phyloP scores from a whole-genome alignment of 306 rosid species.

The Cucurbita argyrosperma region DNA sequence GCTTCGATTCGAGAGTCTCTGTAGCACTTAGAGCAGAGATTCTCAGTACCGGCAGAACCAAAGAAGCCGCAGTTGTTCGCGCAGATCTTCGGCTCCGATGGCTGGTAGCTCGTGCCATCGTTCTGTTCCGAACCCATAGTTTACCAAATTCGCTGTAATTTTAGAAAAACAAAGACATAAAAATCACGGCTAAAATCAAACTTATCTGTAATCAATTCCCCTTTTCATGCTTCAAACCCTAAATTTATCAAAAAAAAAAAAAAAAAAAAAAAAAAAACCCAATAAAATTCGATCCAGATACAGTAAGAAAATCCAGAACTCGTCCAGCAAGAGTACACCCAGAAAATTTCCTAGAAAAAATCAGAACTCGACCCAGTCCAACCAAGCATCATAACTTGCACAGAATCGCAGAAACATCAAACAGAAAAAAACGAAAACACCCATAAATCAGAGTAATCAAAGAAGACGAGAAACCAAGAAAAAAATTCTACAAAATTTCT shows the following conservation, averaged over 20 bases:
- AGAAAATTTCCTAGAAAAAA: background rate
- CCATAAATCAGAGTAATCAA: background rate
- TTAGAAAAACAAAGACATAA: background rate
- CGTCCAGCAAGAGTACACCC: background rate
- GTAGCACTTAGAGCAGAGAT: conserved; percentile 53
- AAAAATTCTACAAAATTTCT: background rate
- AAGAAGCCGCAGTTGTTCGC: conserved; percentile 60
- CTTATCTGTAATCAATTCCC: background rate
- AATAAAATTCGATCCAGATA: background rate
- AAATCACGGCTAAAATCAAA: background rate
- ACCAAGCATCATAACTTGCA: background rate
- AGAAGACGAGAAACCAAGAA: background rate
- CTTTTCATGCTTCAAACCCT: background rate
- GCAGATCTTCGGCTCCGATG: conserved; percentile 40
- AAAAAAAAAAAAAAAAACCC: background rate
- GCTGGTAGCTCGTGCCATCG: conserved; percentile 29
- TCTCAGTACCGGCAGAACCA: conserved; percentile 29
- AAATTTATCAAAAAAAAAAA: background rate
- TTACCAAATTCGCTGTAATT: background rate
- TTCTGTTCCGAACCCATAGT: conserved; percentile 42
- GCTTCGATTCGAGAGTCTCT: conserved; percentile 13
- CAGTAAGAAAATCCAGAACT: background rate
- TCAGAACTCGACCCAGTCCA: background rate
- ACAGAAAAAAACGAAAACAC: background rate
- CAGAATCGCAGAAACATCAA: background rate